These are phyloP conservation scores for Litsea cubeba DNA, from an alignment of 164 flowering plant genomes.

Conservation along the genomic window DNA sequence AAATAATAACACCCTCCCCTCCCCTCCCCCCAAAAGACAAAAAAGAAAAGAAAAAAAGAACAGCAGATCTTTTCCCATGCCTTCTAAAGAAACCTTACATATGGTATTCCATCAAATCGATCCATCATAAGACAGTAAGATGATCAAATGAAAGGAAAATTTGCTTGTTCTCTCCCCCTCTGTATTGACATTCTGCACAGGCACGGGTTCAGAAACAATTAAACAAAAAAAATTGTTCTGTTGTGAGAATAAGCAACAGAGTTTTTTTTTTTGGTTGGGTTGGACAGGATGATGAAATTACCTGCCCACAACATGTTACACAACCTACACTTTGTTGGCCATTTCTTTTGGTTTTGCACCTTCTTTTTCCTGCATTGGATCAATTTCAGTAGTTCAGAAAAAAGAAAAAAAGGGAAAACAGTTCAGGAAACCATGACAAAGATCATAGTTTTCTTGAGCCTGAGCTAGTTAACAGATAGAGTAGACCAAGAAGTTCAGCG, in stretches of 20 bases:
- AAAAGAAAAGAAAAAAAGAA: too few species aligned
- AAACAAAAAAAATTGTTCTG: not conserved
- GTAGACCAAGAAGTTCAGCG: too few species aligned
- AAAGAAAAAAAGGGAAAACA: too few species aligned
- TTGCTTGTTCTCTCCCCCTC: not conserved
- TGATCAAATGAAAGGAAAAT: not conserved
- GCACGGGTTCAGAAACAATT: not conserved
- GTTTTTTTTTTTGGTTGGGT: too few species aligned
- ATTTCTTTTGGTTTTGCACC: slow-evolving; percentile 35
- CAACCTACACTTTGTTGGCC: slow-evolving; percentile 38
- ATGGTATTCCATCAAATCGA: not conserved
- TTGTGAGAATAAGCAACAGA: too few species aligned
- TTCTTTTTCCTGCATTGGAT: slow-evolving; percentile 38
- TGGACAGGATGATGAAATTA: not conserved
- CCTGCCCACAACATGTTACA: slow-evolving; percentile 17
- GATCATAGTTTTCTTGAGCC: too few species aligned
- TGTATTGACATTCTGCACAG: slow-evolving; percentile 2
- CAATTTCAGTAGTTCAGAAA: not conserved
- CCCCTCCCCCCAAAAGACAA: too few species aligned
- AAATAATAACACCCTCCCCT: not conserved
- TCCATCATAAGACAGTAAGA: not conserved
- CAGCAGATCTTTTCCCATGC: not conserved
- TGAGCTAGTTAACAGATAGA: too few species aligned
- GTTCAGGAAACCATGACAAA: too few species aligned
- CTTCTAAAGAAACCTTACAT: not conserved